Evolutionary conservation across 345 rosid genomes (phyloP).

Genomic region (Euphorbia pulcherrima): DNA sequence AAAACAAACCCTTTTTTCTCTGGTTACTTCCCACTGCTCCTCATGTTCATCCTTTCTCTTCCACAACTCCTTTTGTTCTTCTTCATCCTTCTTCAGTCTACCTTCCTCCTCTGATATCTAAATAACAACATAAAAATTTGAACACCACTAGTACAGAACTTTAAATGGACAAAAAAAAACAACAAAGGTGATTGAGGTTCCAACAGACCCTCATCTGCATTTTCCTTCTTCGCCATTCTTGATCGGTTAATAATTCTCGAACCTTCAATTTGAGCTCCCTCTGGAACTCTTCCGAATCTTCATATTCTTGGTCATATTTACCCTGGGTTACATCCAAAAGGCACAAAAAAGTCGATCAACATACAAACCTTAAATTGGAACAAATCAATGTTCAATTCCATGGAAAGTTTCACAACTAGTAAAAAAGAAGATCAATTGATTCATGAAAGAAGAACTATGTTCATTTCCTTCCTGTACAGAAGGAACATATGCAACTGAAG

Average conservation of each 20-base stretch:
- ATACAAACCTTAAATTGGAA: not conserved
- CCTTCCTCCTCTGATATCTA: conserved; percentile 99
- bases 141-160: not conserved
- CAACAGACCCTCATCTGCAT: conserved; percentile 90
- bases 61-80: conserved; percentile 92
- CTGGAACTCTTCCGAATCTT: conserved; percentile 74
- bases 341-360: not conserved
- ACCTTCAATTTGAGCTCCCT: conserved; percentile 79
- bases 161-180: conserved; percentile 5
- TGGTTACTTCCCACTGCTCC: conserved; percentile 99
- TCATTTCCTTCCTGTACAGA: not conserved
- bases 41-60: conserved; percentile 96
- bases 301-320: conserved; percentile 71
- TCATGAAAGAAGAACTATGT: not conserved
- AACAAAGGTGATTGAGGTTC: conserved; percentile 21
- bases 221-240: conserved; percentile 97
- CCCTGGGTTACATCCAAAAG: conserved; percentile 46
- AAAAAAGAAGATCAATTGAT: not conserved
- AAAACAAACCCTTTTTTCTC: conserved; percentile 77
- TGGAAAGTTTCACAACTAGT: not conserved
- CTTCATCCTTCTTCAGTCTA: conserved; percentile 94
- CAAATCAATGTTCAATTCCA: not conserved
- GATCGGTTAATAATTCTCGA: conserved; percentile 85
- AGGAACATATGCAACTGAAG: not conserved
- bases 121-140: conserved; percentile 11